phyloP scores from a whole-genome alignment of 768 basidiomycete genomes.

The Fomitopsis pulvina region DNA sequence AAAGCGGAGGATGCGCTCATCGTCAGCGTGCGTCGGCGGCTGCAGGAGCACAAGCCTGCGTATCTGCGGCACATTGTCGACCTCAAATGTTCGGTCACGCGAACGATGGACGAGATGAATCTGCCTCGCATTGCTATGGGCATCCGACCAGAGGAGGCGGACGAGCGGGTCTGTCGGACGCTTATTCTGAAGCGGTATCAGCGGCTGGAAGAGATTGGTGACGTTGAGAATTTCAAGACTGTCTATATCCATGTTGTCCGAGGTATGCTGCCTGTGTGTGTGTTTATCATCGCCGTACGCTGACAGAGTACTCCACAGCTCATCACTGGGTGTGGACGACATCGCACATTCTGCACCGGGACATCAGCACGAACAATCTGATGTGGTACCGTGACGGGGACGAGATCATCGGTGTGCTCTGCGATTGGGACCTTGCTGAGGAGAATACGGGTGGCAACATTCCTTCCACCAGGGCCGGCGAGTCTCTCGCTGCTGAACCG shows the following conservation, averaged over 20 bases:
- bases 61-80: slow-evolving; percentile 2
- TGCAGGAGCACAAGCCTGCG: too few relatives aligned
- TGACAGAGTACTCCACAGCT: not conserved
- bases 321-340: slow-evolving; percentile 1
- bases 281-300: not conserved
- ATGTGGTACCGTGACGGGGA: slow-evolving; percentile 1
- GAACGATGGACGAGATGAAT: not conserved
- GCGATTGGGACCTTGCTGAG: slow-evolving; percentile 6
- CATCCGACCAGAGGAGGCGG: not conserved
- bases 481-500: too few relatives aligned
- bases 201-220: not conserved
- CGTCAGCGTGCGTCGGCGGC: not conserved
- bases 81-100: not conserved
- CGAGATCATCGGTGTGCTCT: not conserved
- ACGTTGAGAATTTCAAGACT: not conserved
- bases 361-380: slow-evolving; percentile 4
- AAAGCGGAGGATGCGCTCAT: not conserved
- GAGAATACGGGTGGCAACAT: too few relatives aligned
- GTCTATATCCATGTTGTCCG: too few relatives aligned
- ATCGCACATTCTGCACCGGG: slow-evolving; percentile 2
- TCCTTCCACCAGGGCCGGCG: too few relatives aligned
- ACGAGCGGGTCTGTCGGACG: not conserved
- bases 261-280: not conserved
- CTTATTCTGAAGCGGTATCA: not conserved
- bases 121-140: not conserved